A percentile compares a stretch with the other conserved stretches of the same genome.
Evolutionary conservation across 805 yeast genomes (phyloP).

Genomic region (Zygoascus bituminiphila): DNA sequence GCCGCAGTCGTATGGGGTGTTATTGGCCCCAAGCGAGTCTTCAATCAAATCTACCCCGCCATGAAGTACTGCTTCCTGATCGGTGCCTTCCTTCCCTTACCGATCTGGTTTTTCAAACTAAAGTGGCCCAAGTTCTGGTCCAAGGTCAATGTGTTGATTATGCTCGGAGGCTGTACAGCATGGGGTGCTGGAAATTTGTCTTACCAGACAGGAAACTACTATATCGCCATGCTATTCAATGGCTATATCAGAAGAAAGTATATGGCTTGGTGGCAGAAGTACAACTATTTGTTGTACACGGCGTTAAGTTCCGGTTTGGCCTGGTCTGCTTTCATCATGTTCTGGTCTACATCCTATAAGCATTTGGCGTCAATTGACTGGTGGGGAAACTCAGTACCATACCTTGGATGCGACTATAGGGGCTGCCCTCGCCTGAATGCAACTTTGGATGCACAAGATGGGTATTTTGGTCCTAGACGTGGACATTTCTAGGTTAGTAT

Average conservation of each 20-base stretch:
- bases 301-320: constrained; percentile 46
- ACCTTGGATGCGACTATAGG: constrained; percentile 17
- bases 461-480: constrained; percentile 14
- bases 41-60: constrained; percentile 24
- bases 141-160: constrained; percentile 30
- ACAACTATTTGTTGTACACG: constrained; percentile 41
- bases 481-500: constrained; percentile 6
- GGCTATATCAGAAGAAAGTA: constrained; percentile 35
- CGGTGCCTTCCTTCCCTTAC: constrained; percentile 17
- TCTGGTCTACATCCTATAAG: constrained; percentile 35
- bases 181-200: constrained; percentile 37
- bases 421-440: constrained; percentile 9
- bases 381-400: constrained; percentile 43
- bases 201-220: constrained; percentile 35
- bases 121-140: neutral
- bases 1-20: constrained; percentile 40
- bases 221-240: constrained; percentile 38
- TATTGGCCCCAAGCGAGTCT: constrained; percentile 41
- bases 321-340: constrained; percentile 38
- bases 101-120: neutral
- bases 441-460: constrained; percentile 8
- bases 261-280: constrained; percentile 45
- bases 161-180: constrained; percentile 37
- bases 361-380: constrained; percentile 30
- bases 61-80: constrained; percentile 18